Evolutionary conservation across 345 rosid genomes (phyloP).

Genomic region (Limnanthes douglasii): DNA sequence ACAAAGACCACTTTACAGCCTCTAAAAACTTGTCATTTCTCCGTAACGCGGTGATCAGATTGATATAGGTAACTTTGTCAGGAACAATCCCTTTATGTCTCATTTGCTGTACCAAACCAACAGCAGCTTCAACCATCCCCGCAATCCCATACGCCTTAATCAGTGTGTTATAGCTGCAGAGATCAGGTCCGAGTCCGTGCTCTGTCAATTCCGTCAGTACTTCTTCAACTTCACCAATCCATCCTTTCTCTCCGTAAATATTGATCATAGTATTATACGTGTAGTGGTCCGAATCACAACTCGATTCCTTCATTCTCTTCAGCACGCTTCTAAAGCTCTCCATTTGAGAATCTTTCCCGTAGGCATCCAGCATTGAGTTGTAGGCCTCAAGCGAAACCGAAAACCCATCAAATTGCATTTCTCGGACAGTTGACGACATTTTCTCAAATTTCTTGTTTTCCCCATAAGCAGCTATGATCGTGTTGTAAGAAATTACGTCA

Average conservation of each 20-base stretch:
- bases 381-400: slow-evolving; percentile 86
- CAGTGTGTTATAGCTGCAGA: slow-evolving; percentile 82
- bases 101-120: slow-evolving; percentile 75
- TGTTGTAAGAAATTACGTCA: slow-evolving; percentile 76
- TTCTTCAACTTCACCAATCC: slow-evolving; percentile 58
- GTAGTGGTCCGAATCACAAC: slow-evolving; percentile 39
- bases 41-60: slow-evolving; percentile 52
- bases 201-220: slow-evolving; percentile 52
- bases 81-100: slow-evolving; percentile 50
- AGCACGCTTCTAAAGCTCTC: slow-evolving; percentile 51
- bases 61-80: slow-evolving; percentile 59
- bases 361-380: slow-evolving; percentile 73
- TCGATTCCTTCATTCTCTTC: slow-evolving; percentile 53
- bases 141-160: slow-evolving; percentile 93
- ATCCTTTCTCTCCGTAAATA: slow-evolving; percentile 68
- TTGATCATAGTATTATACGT: slow-evolving; percentile 85
- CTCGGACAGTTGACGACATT: slow-evolving; percentile 46
- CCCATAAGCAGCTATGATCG: slow-evolving; percentile 69
- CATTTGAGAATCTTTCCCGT: slow-evolving; percentile 74
- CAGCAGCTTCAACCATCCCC: slow-evolving; percentile 86
- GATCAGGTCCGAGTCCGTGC: slow-evolving; percentile 51
- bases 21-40: slow-evolving; percentile 73
- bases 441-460: slow-evolving; percentile 35
- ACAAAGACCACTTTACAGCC: slow-evolving; percentile 90
- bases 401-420: slow-evolving; percentile 79